Conservation (phyloP, 441 rosid genomes). For the Jatropha multifida region DNA sequence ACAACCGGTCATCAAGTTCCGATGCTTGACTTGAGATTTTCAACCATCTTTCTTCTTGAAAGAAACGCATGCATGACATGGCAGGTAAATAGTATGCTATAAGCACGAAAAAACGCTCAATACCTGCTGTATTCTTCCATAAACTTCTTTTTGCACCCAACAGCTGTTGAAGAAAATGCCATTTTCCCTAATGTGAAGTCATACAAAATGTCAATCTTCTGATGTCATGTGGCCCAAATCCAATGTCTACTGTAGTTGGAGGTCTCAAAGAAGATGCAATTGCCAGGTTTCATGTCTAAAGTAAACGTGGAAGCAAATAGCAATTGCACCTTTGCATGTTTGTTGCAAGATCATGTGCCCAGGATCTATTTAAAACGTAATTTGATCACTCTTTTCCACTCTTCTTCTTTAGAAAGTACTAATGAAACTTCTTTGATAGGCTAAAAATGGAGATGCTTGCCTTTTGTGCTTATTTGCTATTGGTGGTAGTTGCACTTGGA, state of each 20-base stretch:
- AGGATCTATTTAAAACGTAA: not conserved
- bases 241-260: not conserved
- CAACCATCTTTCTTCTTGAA: not conserved
- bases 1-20: not conserved
- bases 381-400: not conserved
- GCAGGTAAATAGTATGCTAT: not conserved
- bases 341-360: not conserved
- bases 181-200: not conserved
- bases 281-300: not conserved
- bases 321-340: not conserved
- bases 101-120: not conserved
- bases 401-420: not conserved
- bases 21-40: not conserved
- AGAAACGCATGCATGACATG: not conserved
- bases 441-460: not conserved
- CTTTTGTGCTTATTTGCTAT: not conserved
- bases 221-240: not conserved
- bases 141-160: not conserved
- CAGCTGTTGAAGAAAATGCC: not conserved
- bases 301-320: not conserved
- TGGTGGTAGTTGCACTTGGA: slow-evolving; percentile 14
- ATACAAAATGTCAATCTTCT: not conserved
- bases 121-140: not conserved
- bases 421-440: not conserved
- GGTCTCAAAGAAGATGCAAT: not conserved